Conservation (phyloP, 768 basidiomycete genomes). For the Termitomyces sp. region DNA sequence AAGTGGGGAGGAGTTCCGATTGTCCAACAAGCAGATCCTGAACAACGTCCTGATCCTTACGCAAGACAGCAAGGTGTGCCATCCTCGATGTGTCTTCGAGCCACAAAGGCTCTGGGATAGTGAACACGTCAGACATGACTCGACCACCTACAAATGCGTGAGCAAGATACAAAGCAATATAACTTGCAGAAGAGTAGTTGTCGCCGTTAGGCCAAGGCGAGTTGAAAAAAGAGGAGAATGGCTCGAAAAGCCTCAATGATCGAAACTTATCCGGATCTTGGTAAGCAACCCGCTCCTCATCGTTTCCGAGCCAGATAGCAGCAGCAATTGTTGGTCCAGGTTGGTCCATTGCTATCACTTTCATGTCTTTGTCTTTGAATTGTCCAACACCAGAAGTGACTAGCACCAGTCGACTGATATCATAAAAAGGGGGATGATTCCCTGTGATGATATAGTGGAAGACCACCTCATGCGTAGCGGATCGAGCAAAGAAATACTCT, state of each 20-base stretch:
- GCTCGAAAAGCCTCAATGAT: neutral
- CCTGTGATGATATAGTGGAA: constrained; percentile 1
- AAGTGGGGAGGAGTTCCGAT: neutral
- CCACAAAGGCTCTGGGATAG: neutral
- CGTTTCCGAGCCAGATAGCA: neutral
- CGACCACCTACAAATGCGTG: neutral
- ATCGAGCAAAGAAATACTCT: too few species aligned
- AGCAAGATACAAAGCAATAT: neutral
- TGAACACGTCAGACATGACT: neutral
- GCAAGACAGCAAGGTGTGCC: neutral
- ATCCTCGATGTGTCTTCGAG: neutral
- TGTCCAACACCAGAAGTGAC: neutral
- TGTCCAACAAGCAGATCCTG: neutral
- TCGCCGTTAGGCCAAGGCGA: neutral
- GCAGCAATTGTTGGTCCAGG: neutral
- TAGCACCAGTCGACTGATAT: neutral
- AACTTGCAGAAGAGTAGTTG: neutral
- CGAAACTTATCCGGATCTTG: neutral
- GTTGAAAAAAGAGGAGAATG: neutral
- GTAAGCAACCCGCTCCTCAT: neutral
- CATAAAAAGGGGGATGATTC: neutral
- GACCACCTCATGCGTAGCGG: neutral
- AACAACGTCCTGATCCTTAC: neutral
- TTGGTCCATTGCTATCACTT: neutral
- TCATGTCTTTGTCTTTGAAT: neutral